A percentile compares a stretch with the other conserved stretches of the same genome.
These are phyloP conservation scores for Arthrobotrys sinensis DNA, from an alignment of 2,329 filamentous ascomycete genomes.

Conservation along the genomic window DNA sequence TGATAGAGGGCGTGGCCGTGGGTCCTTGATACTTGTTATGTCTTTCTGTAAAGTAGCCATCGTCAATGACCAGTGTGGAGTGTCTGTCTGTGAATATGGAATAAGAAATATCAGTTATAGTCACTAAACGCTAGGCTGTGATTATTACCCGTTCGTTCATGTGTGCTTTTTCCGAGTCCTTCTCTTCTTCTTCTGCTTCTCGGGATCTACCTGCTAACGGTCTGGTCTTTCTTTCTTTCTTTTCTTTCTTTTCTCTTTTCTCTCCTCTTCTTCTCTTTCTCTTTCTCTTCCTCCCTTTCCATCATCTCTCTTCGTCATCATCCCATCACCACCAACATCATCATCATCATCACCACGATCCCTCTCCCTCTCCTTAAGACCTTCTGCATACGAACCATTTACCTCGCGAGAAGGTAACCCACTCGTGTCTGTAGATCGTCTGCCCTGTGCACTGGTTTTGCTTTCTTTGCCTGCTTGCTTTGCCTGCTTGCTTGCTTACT, in stretches of 20 bases:
- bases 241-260: conserved; percentile 21
- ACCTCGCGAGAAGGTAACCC: conserved; percentile 17
- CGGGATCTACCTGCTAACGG: conserved; percentile 50
- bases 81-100: conserved; percentile 15
- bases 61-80: not conserved
- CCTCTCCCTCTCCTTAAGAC: not conserved
- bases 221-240: conserved; percentile 36
- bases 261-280: conserved; percentile 5
- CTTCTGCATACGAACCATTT: conserved; percentile 3
- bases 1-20: conserved; percentile 42
- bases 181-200: conserved; percentile 21
- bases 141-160: conserved; percentile 57
- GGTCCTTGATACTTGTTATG: conserved; percentile 24
- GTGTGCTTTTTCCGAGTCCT: conserved; percentile 55
- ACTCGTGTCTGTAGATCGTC: conserved; percentile 23
- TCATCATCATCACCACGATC: conserved; percentile 17
- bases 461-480: not conserved
- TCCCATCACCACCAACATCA: conserved; percentile 37
- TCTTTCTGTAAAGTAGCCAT: not conserved
- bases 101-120: conserved; percentile 37
- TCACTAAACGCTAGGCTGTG: conserved; percentile 58
- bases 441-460: conserved; percentile 9
- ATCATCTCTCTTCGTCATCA: conserved; percentile 28
- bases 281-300: not conserved
- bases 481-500: conserved; percentile 1